phyloP scores from a whole-genome alignment of 441 rosid species.

The Erysimum cheiri region DNA sequence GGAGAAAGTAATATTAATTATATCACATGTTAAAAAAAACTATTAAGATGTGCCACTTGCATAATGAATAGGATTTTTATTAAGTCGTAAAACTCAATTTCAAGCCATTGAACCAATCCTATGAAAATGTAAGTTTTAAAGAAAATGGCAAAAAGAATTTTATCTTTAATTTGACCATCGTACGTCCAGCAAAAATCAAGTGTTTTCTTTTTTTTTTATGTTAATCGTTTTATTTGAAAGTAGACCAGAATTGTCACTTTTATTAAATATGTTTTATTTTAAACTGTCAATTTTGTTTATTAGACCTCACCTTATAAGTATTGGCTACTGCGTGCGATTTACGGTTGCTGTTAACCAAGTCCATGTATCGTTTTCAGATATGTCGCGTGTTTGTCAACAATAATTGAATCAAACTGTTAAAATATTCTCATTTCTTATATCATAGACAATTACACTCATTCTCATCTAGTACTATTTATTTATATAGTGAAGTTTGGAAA shows the following conservation, averaged over 20 bases:
- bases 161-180: background rate
- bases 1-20: too few species aligned
- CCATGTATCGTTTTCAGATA: slow-evolving; percentile 8
- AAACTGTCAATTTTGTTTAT: background rate
- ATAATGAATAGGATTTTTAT: background rate
- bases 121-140: background rate
- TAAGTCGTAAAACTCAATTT: background rate
- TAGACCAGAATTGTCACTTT: too few species aligned
- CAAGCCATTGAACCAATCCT: too few species aligned
- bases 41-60: background rate
- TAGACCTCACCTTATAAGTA: background rate
- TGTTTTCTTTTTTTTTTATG: background rate
- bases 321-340: too few species aligned
- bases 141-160: background rate
- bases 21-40: too few species aligned
- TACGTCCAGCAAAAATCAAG: background rate
- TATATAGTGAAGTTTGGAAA: background rate
- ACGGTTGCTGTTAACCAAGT: background rate
- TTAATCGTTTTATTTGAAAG: background rate
- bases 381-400: background rate
- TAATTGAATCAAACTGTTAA: slow-evolving; percentile 1
- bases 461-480: background rate
- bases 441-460: background rate
- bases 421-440: background rate
- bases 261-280: background rate